Evolutionary conservation across 805 yeast species (phyloP).

Genomic region (Suhomyces faveliae): DNA sequence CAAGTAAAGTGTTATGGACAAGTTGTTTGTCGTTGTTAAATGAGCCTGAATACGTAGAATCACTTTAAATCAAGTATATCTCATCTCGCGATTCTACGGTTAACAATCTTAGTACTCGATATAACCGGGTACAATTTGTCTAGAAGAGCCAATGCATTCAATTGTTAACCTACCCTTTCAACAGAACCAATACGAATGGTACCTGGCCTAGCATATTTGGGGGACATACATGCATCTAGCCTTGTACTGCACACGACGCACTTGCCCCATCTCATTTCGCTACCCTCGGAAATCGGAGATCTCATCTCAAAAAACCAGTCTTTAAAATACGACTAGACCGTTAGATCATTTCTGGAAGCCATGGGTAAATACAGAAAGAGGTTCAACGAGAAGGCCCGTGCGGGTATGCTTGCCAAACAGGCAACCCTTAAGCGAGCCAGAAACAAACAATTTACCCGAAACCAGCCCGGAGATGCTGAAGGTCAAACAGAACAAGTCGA

Average conservation of each 20-base stretch:
- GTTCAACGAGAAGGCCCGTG: slow-evolving; percentile 80
- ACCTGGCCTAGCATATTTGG: neutral
- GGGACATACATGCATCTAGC: neutral
- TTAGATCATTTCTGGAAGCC: neutral
- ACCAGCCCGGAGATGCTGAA: slow-evolving; percentile 34
- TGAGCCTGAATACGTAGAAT: neutral
- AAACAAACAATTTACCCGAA: slow-evolving; percentile 64
- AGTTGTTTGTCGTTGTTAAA: neutral
- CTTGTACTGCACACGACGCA: neutral
- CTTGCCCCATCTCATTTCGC: neutral
- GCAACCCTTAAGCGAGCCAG: slow-evolving; percentile 64
- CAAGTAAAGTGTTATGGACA: too few relatives aligned
- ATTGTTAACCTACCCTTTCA: neutral
- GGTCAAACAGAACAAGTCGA: slow-evolving; percentile 9
- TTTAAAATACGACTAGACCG: neutral
- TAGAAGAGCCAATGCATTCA: neutral
- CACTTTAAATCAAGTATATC: neutral
- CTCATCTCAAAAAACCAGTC: slow-evolving; percentile 6
- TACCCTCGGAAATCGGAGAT: slow-evolving; percentile 1
- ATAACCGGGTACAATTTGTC: neutral
- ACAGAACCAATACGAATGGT: neutral
- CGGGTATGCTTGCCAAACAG: slow-evolving; percentile 81
- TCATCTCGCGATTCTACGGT: neutral
- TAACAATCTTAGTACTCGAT: neutral
- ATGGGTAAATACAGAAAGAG: slow-evolving; percentile 85